phyloP scores from a whole-genome alignment of 345 rosid genomes.

The Brassica juncea region DNA sequence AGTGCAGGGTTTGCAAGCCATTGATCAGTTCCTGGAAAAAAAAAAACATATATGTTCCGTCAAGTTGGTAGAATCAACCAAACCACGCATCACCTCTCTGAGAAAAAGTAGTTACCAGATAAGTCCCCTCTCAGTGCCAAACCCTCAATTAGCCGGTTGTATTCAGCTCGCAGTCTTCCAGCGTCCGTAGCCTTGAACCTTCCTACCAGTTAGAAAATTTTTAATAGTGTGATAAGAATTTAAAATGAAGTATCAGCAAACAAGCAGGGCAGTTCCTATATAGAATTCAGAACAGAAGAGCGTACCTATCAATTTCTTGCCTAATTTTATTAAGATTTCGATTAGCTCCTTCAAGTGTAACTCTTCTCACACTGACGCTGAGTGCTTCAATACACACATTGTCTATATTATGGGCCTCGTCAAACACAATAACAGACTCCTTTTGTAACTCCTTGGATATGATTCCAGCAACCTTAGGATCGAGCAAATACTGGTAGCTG shows the following conservation, averaged over 20 bases:
- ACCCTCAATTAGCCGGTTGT: slow-evolving; percentile 90
- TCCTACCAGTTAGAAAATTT: slow-evolving; percentile 74
- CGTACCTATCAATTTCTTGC: slow-evolving; percentile 86
- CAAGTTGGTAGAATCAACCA: slow-evolving; percentile 22
- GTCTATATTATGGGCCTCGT: slow-evolving; percentile 97
- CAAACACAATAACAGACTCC: slow-evolving; percentile 94
- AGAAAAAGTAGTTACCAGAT: slow-evolving; percentile 51
- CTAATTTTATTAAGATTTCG: slow-evolving; percentile 75
- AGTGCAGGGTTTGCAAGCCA: slow-evolving; percentile 99
- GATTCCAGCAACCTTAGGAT: slow-evolving; percentile 97
- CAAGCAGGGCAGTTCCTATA: slow-evolving; percentile 9
- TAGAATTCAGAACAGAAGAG: not conserved
- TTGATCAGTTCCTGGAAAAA: slow-evolving; percentile 60
- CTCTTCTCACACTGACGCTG: slow-evolving; percentile 88
- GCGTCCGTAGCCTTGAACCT: slow-evolving; percentile 99
- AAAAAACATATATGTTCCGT: slow-evolving; percentile 14
- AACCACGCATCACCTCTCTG: slow-evolving; percentile 3
- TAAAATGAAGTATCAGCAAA: slow-evolving; percentile 25
- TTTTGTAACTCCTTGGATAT: slow-evolving; percentile 96
- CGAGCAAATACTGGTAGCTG: slow-evolving; percentile 94
- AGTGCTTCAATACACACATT: slow-evolving; percentile 98
- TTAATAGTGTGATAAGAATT: slow-evolving; percentile 42
- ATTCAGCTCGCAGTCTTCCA: slow-evolving; percentile 88
- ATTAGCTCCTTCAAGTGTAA: slow-evolving; percentile 91
- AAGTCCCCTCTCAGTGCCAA: slow-evolving; percentile 90